Base-by-base conservation (phyloP, 257 asterid genomes). In the Mentha longifolia region DNA sequence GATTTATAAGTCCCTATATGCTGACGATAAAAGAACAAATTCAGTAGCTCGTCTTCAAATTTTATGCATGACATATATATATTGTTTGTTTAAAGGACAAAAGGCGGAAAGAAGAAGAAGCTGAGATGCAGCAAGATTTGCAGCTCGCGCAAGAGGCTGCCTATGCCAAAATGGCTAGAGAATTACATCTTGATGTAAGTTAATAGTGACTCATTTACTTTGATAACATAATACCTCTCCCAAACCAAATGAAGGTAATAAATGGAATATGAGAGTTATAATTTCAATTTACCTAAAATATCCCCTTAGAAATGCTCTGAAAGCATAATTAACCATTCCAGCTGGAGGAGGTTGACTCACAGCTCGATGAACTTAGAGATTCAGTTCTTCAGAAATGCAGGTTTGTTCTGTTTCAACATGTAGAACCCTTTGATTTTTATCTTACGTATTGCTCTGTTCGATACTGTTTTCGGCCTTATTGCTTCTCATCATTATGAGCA, bases 381-480 rank as follows among this genome's bases (percentile, higher is more conserved):
- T 55, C 49, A 35, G 95, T 85, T 46, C 89, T 91, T 80, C 89
- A 80, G 76, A 91, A 79, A 51, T 87, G 96, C 97, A 93, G 98
- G 98, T 93, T 64, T 73, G 92, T 77, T 30, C 59, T 60, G 51
- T 37, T 45, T 57, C 59, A 22, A 43, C 50, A 61, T 54, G 35
- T 55, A 31, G 25, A 46, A 50, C 75, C 31, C 3, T 3, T 49
- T 43, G 14, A 5, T 45, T 16, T 13, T 2, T 16, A 17, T 6
- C 28, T 35, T 22, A 58, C 52, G 10, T 59, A 35, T 20, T 55
- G 13, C 31, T 46, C 28, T 45, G 22, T 58, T 37, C n/a, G 39
- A 42, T 56, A 52, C 41, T 17, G 50, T 46, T 73, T n/a, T 14
- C 42, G 15, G 37, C 42, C 16, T 57, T 41, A 9, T 45, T 13